A percentile compares a stretch with the other conserved stretches of the same genome.
Conservation (phyloP, 371 early-diverging fungal genomes). For the Mortierella sp. region DNA sequence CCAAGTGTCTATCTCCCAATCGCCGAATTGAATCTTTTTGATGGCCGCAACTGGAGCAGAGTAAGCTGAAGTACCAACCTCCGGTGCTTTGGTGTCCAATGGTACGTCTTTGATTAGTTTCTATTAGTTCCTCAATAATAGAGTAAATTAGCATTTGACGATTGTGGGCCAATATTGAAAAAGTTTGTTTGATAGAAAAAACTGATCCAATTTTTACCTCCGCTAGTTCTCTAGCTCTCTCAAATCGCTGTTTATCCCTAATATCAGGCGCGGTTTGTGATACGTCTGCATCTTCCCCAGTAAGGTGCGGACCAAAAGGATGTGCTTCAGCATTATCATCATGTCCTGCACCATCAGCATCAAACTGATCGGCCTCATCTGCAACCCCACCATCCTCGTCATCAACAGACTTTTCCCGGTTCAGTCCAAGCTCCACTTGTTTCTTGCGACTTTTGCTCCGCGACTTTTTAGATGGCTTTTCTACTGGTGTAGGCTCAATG, state of each 20-base stretch:
- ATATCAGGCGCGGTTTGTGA: slow-evolving; percentile 64
- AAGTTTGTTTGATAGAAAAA: not conserved
- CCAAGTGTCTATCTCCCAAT: slow-evolving; percentile 94
- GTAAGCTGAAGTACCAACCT: slow-evolving; percentile 9
- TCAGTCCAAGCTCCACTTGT: not conserved
- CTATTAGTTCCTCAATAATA: slow-evolving; percentile 7
- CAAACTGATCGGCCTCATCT: not conserved
- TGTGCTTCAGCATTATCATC: slow-evolving; percentile 8
- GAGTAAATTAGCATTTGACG: not conserved
- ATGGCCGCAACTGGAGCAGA: slow-evolving; percentile 64
- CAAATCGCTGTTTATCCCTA: slow-evolving; percentile 64
- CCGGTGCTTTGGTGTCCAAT: slow-evolving; percentile 6
- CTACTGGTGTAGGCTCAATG: not conserved
- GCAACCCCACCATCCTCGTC: not conserved
- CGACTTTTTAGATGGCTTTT: slow-evolving; percentile 22
- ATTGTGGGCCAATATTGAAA: not conserved
- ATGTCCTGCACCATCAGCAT: slow-evolving; percentile 9
- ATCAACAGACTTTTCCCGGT: not conserved
- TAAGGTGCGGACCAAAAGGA: slow-evolving; percentile 69
- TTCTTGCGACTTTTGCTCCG: slow-evolving; percentile 28
- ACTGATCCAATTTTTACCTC: slow-evolving; percentile 50
- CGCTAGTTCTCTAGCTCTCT: slow-evolving; percentile 58
- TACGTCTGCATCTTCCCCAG: slow-evolving; percentile 67
- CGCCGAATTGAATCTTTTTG: slow-evolving; percentile 84
- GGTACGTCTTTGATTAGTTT: slow-evolving; percentile 14